Base-by-base conservation (phyloP, 768 basidiomycete genomes). In the Rhizopogon roseolus region DNA sequence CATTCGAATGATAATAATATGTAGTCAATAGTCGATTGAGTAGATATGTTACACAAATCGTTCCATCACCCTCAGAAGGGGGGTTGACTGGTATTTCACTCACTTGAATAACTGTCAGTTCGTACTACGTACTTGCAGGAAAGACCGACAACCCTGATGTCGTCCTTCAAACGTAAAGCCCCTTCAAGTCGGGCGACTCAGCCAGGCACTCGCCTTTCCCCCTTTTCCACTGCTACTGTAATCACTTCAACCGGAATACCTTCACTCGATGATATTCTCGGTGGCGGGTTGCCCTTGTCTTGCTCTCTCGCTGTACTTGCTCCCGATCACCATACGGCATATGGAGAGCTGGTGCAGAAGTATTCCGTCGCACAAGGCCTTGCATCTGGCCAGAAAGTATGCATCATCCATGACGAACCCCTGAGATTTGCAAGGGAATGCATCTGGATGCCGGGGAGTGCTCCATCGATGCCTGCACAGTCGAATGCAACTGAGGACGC, bases 221-320 rank as follows among this genome's bases (percentile, higher is more conserved):
- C 85, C 6, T 76, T 77, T 29, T 82, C 85, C 4, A 66, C 76
- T 37, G 72, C 77, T 17, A 85, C 81, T 0, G 62, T 76, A 52
- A 72, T 87, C 55, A 84, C 81, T 6, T 95, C 95, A 1, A 91
- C 91, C 5, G 97, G 97, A 2, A 83, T 98, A 8, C 85, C 93
- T 27, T 93, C 94, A 11, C 77, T 99, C 19, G 97, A 99, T 69
- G 97, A 98, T 66, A 82, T 98, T 56, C 82, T 98, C 38, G 94
- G 94, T 52, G 94, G 93, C 28, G 93, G 94, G 16, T 68, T 97
- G 36, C 93, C 96, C 11, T 77, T 95, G 52, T 86, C 89, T 2
- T 88, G 87, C 56, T 81, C 81, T 13, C 70, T 91, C 49, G 75
- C 87, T 28, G 71, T 90, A 32, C 78, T 89, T 40, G 86, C 90